phyloP scores from a whole-genome alignment of 2,329 filamentous ascomycete species.

The Endothia cerciana region DNA sequence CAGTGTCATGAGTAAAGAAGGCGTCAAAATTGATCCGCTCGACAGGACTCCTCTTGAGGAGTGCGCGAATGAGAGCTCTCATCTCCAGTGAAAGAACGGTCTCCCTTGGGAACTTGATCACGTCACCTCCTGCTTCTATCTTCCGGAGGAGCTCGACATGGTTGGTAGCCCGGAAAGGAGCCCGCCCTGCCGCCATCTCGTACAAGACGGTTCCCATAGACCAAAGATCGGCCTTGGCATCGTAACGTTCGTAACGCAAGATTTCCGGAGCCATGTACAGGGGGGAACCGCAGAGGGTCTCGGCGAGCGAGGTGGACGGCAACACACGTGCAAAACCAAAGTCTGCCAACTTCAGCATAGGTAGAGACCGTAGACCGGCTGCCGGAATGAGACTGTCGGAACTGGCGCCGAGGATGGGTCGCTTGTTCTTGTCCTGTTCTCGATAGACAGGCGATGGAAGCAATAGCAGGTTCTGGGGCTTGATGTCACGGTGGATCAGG shows the following conservation, averaged over 20 bases:
- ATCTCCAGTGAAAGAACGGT: slow-evolving; percentile 73
- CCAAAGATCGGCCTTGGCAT: slow-evolving; percentile 96
- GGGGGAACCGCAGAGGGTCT: slow-evolving; percentile 94
- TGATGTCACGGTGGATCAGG: slow-evolving; percentile 95
- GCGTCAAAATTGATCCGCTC: slow-evolving; percentile 85
- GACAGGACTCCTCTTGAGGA: slow-evolving; percentile 84
- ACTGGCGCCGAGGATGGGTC: slow-evolving; percentile 76
- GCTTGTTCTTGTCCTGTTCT: slow-evolving; percentile 60
- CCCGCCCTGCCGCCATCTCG: slow-evolving; percentile 90
- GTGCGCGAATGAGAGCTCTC: slow-evolving; percentile 76
- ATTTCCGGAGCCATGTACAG: slow-evolving; percentile 99
- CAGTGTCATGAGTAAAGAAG: slow-evolving; percentile 78
- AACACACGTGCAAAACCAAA: slow-evolving; percentile 97
- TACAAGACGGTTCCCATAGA: slow-evolving; percentile 94
- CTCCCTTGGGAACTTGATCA: slow-evolving; percentile 80
- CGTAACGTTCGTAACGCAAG: slow-evolving; percentile 93
- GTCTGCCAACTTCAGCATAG: slow-evolving; percentile 97
- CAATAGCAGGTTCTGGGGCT: slow-evolving; percentile 92
- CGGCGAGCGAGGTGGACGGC: slow-evolving; percentile 87
- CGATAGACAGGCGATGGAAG: slow-evolving; percentile 79
- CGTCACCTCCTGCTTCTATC: slow-evolving; percentile 87
- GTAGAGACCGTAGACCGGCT: slow-evolving; percentile 79
- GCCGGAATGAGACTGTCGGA: slow-evolving; percentile 80
- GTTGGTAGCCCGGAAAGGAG: slow-evolving; percentile 89
- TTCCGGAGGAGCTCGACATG: slow-evolving; percentile 91